Conservation (phyloP, 495 filamentous ascomycete species). For the Parathielavia appendiculata region DNA sequence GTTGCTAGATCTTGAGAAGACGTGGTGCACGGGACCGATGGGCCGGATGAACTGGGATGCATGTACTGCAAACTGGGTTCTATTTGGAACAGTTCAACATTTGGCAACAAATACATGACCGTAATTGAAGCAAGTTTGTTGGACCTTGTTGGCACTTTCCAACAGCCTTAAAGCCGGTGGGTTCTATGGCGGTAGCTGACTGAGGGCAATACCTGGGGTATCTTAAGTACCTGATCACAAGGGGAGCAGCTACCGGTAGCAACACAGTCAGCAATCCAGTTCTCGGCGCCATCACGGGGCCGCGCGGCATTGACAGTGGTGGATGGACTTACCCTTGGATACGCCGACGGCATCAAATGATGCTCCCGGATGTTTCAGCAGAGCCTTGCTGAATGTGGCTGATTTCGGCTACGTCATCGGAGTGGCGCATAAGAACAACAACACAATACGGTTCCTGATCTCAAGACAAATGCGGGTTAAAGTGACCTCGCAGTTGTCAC, state of each 20-base stretch:
- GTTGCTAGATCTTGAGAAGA: neutral
- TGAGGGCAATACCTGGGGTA: too few relatives aligned
- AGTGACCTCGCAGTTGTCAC: too few relatives aligned
- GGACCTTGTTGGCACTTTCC: neutral
- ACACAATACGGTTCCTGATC: neutral
- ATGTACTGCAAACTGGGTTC: neutral
- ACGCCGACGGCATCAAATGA: neutral
- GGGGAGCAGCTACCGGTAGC: too few relatives aligned
- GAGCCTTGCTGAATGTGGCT: neutral
- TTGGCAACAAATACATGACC: too few relatives aligned
- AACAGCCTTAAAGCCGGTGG: too few relatives aligned
- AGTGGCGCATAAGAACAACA: too few relatives aligned
- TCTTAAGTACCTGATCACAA: too few relatives aligned
- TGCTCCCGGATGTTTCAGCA: too few relatives aligned
- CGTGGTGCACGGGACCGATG: slow-evolving; percentile 1
- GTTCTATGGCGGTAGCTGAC: too few relatives aligned
- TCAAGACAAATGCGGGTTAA: neutral
- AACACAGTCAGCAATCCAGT: too few relatives aligned
- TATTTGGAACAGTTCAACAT: neutral
- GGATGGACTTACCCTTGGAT: neutral
- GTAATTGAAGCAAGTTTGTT: neutral
- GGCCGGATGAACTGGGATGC: neutral
- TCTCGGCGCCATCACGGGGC: too few relatives aligned
- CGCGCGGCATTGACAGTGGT: neutral
- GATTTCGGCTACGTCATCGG: neutral